Evolutionary conservation across 164 flowering plant genomes (phyloP).

Genomic region (Kalanchoe fedtschenkoi): DNA sequence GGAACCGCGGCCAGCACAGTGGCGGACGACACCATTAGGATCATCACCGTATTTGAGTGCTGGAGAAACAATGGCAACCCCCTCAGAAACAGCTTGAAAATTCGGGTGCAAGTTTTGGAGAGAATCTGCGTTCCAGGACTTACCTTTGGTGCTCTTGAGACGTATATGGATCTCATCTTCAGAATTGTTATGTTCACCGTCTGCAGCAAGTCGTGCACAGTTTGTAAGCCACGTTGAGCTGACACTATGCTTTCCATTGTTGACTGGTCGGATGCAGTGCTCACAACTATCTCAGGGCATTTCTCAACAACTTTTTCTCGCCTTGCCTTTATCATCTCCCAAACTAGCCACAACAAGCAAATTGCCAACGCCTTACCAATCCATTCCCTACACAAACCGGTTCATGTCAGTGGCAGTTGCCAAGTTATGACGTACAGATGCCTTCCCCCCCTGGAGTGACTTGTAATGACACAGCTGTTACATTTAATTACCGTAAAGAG

Average conservation of each 20-base stretch:
- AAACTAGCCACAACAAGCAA: slow-evolving; percentile 31
- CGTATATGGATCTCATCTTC: slow-evolving; percentile 48
- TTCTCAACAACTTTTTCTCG: slow-evolving; percentile 14
- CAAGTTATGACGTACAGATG: too few species aligned
- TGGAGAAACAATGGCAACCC: slow-evolving; percentile 25
- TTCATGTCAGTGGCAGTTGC: background rate
- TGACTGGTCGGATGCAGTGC: slow-evolving; percentile 51
- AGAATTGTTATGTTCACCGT: slow-evolving; percentile 44
- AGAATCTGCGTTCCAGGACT: background rate
- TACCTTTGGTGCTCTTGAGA: slow-evolving; percentile 59
- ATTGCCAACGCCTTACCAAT: slow-evolving; percentile 53
- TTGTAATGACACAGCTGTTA: too few species aligned
- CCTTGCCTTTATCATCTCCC: slow-evolving; percentile 41
- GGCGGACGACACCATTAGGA: slow-evolving; percentile 28
- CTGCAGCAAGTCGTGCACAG: slow-evolving; percentile 36
- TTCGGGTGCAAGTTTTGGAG: background rate
- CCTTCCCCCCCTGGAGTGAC: too few species aligned
- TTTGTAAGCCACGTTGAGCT: slow-evolving; percentile 59
- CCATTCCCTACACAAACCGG: slow-evolving; percentile 57
- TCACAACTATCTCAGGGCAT: slow-evolving; percentile 35
- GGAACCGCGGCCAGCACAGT: slow-evolving; percentile 48
- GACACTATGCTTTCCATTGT: slow-evolving; percentile 69
- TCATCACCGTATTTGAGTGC: slow-evolving; percentile 62
- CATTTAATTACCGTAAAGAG: background rate
- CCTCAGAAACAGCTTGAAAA: background rate